These are phyloP conservation scores for Wickerhamiella bombiphila DNA, from an alignment of 805 yeast species.

Conservation along the genomic window DNA sequence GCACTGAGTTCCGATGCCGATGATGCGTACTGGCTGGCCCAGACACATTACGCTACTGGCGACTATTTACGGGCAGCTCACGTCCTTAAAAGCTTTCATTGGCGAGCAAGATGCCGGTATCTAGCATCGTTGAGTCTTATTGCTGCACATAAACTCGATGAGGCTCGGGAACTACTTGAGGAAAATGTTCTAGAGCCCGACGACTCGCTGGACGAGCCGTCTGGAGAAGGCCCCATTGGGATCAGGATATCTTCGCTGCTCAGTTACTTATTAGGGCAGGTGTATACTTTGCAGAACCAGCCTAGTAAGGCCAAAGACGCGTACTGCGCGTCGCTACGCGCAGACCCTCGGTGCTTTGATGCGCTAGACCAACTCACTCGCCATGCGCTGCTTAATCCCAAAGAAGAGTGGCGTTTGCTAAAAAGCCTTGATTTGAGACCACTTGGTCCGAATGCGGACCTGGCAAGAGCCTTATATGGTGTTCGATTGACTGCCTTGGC, in stretches of 20 bases:
- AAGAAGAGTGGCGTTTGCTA: conserved; percentile 39
- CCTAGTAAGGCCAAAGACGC: conserved; percentile 77
- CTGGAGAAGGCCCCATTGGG: conserved; percentile 27
- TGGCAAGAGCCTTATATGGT: conserved; percentile 62
- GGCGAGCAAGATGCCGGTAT: conserved; percentile 69
- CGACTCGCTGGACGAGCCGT: background rate
- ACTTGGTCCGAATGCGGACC: conserved; percentile 65
- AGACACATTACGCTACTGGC: conserved; percentile 65
- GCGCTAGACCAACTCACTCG: conserved; percentile 70
- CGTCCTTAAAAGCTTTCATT: conserved; percentile 38
- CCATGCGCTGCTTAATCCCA: conserved; percentile 62
- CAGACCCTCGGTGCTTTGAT: conserved; percentile 85
- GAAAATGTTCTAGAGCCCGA: background rate
- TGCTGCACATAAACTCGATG: conserved; percentile 45
- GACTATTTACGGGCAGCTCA: conserved; percentile 67
- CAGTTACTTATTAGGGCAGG: conserved; percentile 71
- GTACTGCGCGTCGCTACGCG: conserved; percentile 69
- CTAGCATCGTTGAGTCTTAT: conserved; percentile 56
- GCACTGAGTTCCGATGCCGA: conserved; percentile 72
- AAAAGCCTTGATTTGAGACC: conserved; percentile 46
- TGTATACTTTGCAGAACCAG: conserved; percentile 69
- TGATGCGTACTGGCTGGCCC: conserved; percentile 95
- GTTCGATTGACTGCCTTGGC: conserved; percentile 58
- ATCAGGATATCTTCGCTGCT: conserved; percentile 75
- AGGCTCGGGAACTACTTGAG: conserved; percentile 73